Evolutionary conservation across 2,329 filamentous ascomycete species (phyloP).

Genomic region (Bipolaris cookei): DNA sequence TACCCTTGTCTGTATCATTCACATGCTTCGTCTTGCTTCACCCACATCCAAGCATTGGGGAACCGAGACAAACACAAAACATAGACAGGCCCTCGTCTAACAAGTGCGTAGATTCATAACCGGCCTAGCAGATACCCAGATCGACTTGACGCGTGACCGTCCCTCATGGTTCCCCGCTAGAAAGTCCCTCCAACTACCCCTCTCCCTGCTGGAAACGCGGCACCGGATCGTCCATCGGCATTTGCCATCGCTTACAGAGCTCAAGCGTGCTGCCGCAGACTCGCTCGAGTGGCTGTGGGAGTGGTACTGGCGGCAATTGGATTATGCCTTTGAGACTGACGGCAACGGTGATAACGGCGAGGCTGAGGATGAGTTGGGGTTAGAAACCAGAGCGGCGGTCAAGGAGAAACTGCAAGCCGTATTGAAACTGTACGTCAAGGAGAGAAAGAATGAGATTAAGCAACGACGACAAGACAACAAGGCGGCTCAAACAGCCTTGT

Average conservation of each 20-base stretch:
- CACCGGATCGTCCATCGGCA: constrained; percentile 92
- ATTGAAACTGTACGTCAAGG: constrained; percentile 45
- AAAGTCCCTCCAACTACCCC: constrained; percentile 46
- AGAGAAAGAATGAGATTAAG: constrained; percentile 42
- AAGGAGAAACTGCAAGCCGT: constrained; percentile 36
- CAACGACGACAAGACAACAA: constrained; percentile 16
- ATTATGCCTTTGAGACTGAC: constrained; percentile 34
- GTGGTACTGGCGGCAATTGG: constrained; percentile 76
- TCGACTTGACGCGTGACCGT: constrained; percentile 38
- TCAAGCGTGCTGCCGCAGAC: constrained; percentile 72
- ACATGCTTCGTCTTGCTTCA: not conserved
- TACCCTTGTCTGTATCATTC: not conserved
- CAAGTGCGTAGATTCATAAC: constrained; percentile 71
- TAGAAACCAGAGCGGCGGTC: constrained; percentile 12
- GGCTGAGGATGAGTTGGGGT: constrained; percentile 4
- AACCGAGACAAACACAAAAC: not conserved
- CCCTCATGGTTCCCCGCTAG: constrained; percentile 35
- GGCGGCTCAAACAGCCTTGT: constrained; percentile 28
- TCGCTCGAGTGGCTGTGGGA: constrained; percentile 86
- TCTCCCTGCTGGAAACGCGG: constrained; percentile 85
- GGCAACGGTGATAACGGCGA: not conserved
- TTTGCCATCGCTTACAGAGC: constrained; percentile 74
- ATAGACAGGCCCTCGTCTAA: not conserved
- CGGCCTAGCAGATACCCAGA: constrained; percentile 72
- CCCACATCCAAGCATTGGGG: not conserved